Conservation (phyloP, 2,329 filamentous ascomycete species). For the Alternaria brassicae region DNA sequence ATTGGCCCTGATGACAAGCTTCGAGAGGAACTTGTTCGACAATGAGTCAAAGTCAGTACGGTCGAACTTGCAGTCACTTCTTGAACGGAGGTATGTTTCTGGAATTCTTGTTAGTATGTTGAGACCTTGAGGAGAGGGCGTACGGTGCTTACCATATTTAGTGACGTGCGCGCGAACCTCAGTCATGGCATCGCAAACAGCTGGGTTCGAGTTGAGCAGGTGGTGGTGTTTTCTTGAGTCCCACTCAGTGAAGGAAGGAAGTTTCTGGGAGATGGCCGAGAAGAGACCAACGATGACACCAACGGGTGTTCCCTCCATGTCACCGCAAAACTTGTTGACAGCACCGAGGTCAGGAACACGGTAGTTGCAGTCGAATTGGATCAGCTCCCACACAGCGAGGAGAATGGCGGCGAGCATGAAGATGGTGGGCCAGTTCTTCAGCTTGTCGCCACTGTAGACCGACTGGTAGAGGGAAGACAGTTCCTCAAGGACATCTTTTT, state of each 20-base stretch:
- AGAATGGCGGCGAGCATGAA: conserved; percentile 96
- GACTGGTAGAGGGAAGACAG: conserved; percentile 93
- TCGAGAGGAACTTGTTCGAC: conserved; percentile 96
- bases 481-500: conserved; percentile 95
- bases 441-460: conserved; percentile 94
- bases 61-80: conserved; percentile 83
- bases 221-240: conserved; percentile 91
- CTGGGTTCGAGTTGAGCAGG: conserved; percentile 85
- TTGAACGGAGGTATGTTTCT: conserved; percentile 87
- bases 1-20: conserved; percentile 94
- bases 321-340: conserved; percentile 92
- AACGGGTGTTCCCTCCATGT: conserved; percentile 96
- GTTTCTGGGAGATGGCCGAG: conserved; percentile 96
- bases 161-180: conserved; percentile 92
- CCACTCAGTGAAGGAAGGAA: conserved; percentile 92
- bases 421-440: conserved; percentile 99
- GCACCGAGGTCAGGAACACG: conserved; percentile 82
- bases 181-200: conserved; percentile 94
- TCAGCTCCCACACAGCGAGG: conserved; percentile 95
- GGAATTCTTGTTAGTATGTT: conserved; percentile 53
- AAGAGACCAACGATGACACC: conserved; percentile 96
- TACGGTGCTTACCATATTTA: conserved; percentile 79
- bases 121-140: conserved; percentile 7
- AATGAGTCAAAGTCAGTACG: conserved; percentile 91
- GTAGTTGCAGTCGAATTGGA: conserved; percentile 98